Evolutionary conservation across 768 basidiomycete genomes (phyloP).

Genomic region (Russula sp.): DNA sequence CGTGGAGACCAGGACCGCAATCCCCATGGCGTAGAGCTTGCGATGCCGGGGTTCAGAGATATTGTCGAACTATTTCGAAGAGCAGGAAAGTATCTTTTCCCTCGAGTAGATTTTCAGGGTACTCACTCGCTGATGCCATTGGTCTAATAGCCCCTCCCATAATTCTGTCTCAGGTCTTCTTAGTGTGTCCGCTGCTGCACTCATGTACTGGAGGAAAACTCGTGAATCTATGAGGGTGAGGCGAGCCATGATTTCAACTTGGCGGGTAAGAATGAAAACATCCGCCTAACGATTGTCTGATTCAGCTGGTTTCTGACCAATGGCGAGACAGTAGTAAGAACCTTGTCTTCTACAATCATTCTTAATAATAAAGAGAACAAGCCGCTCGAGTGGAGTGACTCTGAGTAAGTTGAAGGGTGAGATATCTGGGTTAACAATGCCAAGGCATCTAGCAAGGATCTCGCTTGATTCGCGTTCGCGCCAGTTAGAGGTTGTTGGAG

Average conservation of each 20-base stretch:
- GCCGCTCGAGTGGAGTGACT: constrained; percentile 63
- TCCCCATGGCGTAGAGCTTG: constrained; percentile 78
- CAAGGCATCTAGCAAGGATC: constrained; percentile 53
- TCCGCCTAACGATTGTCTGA: constrained; percentile 28
- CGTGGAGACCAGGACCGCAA: constrained; percentile 69
- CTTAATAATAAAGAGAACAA: constrained; percentile 59
- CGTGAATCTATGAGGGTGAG: constrained; percentile 58
- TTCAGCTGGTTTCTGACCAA: constrained; percentile 10
- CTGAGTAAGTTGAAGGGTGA: constrained; percentile 61
- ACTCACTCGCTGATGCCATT: constrained; percentile 76
- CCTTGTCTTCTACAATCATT: constrained; percentile 60
- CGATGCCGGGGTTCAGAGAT: constrained; percentile 82
- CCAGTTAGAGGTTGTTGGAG: constrained; percentile 45
- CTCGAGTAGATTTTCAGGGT: neutral
- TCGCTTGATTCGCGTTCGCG: constrained; percentile 48
- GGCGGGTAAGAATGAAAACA: constrained; percentile 51
- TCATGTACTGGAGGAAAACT: constrained; percentile 66
- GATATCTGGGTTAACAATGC: constrained; percentile 56
- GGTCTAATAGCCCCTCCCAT: constrained; percentile 62
- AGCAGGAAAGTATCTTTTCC: neutral
- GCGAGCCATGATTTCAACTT: constrained; percentile 67
- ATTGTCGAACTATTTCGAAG: constrained; percentile 64
- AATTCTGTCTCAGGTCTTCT: constrained; percentile 45
- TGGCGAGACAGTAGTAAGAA: constrained; percentile 25
- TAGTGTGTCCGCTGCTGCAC: constrained; percentile 45